A percentile compares a stretch with the other conserved stretches of the same genome.
Evolutionary conservation across 306 rosid genomes (phyloP).

Genomic region (Mimosa bimucronata): DNA sequence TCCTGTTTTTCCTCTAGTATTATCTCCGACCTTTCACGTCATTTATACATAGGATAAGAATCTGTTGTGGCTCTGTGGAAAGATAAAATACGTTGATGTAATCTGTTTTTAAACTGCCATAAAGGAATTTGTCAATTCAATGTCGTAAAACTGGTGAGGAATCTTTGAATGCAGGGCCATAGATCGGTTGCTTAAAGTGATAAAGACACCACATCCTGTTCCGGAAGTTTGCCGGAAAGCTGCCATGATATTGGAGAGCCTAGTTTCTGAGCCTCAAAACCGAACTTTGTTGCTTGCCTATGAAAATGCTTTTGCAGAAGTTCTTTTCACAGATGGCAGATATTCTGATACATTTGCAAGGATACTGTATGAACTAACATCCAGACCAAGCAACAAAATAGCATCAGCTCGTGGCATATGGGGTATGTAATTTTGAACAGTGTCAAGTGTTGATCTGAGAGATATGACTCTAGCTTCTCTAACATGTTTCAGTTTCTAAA

Average conservation of each 20-base stretch:
- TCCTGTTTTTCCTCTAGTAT: not conserved
- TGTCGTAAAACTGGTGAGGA: not conserved
- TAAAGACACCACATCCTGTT: constrained; percentile 86
- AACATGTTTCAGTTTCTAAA: constrained; percentile 37
- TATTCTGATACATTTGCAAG: constrained; percentile 88
- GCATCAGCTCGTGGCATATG: constrained; percentile 90
- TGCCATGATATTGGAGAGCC: constrained; percentile 92
- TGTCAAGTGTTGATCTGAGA: constrained; percentile 1
- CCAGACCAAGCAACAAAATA: constrained; percentile 83
- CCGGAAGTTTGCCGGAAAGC: constrained; percentile 95
- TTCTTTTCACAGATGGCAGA: constrained; percentile 75
- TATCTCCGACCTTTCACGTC: not conserved
- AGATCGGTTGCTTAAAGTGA: constrained; percentile 85
- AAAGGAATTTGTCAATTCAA: not conserved
- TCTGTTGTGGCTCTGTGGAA: constrained; percentile 5
- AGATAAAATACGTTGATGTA: not conserved
- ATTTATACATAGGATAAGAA: not conserved
- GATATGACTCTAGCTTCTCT: constrained; percentile 14
- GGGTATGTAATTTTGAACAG: constrained; percentile 74
- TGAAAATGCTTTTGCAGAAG: constrained; percentile 95
- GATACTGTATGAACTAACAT: constrained; percentile 88
- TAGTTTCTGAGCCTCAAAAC: constrained; percentile 96
- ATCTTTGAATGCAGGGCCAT: constrained; percentile 66
- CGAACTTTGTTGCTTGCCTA: constrained; percentile 72
- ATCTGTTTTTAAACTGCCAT: too few species aligned